Evolutionary conservation across 208 protist genomes (phyloP).

Genomic region (Trichomonas vaginalis): DNA sequence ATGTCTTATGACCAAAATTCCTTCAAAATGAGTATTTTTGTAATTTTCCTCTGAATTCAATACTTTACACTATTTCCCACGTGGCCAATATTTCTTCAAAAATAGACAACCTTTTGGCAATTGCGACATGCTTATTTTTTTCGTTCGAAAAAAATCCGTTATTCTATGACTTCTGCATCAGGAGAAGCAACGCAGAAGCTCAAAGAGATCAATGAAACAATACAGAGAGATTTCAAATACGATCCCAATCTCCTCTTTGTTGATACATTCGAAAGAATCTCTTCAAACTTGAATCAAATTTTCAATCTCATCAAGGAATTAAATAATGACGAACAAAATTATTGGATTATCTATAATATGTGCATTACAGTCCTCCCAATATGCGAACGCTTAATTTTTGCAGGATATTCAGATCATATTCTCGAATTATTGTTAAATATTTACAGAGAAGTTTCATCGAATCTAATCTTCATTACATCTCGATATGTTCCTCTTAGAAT

Average conservation of each 20-base stretch:
- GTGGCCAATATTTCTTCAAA: too few species aligned
- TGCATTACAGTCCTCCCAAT: not conserved
- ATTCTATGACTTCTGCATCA: not conserved
- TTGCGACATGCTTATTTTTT: too few species aligned
- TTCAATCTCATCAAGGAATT: not conserved
- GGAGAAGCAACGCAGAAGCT: not conserved
- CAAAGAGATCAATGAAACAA: not conserved
- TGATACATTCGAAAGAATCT: not conserved
- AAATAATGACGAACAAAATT: not conserved
- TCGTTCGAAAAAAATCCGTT: not conserved
- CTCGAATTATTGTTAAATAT: not conserved
- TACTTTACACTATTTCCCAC: too few species aligned
- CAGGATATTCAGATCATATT: conserved; percentile 12
- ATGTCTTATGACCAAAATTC: too few species aligned
- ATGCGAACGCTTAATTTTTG: not conserved
- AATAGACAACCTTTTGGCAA: too few species aligned
- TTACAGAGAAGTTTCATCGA: not conserved
- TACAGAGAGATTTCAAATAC: not conserved
- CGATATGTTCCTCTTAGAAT: not conserved
- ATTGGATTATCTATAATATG: conserved; percentile 16
- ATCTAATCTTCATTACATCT: not conserved
- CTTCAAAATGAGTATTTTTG: too few species aligned
- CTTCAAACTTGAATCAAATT: not conserved
- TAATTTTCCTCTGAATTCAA: too few species aligned
- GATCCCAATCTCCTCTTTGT: not conserved